Conservation (phyloP, 1,284 basidiomycete genomes). For the Leucoagaricus sp. region DNA sequence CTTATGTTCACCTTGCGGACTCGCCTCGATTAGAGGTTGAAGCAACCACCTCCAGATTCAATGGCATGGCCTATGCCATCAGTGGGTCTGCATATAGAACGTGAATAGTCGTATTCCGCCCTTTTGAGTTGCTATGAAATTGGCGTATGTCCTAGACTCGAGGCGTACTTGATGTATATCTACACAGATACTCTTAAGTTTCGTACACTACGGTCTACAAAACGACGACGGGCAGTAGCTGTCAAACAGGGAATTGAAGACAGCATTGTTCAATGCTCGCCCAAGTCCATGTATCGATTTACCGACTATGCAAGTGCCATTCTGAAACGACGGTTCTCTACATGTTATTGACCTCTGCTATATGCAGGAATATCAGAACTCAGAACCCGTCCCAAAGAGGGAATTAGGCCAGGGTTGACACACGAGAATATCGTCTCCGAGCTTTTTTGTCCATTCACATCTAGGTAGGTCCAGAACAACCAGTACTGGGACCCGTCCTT, state of each 20-base stretch:
- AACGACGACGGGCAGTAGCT: no score
- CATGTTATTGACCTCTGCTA: no score
- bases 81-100: slow-evolving; percentile 4
- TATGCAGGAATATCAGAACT: slow-evolving; percentile 3
- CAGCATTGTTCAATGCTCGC: slow-evolving; percentile 8
- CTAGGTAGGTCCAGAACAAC: slow-evolving; percentile 8
- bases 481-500: no score
- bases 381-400: not conserved
- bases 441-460: slow-evolving; percentile 5
- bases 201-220: not conserved
- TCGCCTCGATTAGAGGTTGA: not conserved
- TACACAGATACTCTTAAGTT: slow-evolving; percentile 1
- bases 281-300: slow-evolving; percentile 17
- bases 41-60: not conserved
- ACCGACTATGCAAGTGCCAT: slow-evolving; percentile 8
- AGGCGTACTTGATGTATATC: not conserved
- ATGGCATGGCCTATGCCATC: not conserved
- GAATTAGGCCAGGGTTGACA: not conserved
- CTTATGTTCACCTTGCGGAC: not conserved
- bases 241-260: not conserved
- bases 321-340: not conserved
- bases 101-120: not conserved
- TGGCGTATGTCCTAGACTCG: not conserved
- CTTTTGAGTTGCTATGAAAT: not conserved
- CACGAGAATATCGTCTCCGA: slow-evolving; percentile 10